Conservation (phyloP, 2,329 filamentous ascomycete genomes). For the Myriosclerotinia scirpicola region DNA sequence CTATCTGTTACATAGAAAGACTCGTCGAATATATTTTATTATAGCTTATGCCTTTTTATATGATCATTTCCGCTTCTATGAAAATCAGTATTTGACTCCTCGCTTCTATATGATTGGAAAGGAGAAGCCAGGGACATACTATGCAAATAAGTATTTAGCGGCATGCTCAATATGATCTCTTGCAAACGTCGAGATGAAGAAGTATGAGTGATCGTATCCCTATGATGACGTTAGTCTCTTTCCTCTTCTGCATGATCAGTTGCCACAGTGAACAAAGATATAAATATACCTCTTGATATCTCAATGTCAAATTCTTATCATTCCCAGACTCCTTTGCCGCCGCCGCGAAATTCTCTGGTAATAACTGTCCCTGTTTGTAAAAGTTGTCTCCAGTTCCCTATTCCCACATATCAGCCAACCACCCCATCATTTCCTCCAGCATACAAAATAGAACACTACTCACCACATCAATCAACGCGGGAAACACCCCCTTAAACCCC, state of each 20-base stretch:
- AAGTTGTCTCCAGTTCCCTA: conserved; percentile 93
- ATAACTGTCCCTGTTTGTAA: conserved; percentile 88
- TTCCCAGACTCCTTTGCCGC: conserved; percentile 76
- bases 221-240: conserved; percentile 41
- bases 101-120: neutral
- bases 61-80: conserved; percentile 18
- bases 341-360: conserved; percentile 87
- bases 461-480: conserved; percentile 84
- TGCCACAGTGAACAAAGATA: neutral
- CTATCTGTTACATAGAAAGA: neutral
- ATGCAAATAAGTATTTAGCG: conserved; percentile 26
- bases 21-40: neutral
- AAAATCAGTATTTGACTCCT: conserved; percentile 12
- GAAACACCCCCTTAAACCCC: conserved; percentile 67
- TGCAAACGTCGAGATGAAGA: conserved; percentile 87
- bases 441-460: conserved; percentile 41
- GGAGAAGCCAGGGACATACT: conserved; percentile 13
- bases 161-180: conserved; percentile 44
- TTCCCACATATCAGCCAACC: neutral
- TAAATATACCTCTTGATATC: conserved; percentile 71
- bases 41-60: conserved; percentile 15
- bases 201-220: conserved; percentile 97
- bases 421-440: neutral
- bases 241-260: neutral
- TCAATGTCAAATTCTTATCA: conserved; percentile 66